Evolutionary conservation across 306 rosid species (phyloP).

Genomic region (Benincasa hispida): DNA sequence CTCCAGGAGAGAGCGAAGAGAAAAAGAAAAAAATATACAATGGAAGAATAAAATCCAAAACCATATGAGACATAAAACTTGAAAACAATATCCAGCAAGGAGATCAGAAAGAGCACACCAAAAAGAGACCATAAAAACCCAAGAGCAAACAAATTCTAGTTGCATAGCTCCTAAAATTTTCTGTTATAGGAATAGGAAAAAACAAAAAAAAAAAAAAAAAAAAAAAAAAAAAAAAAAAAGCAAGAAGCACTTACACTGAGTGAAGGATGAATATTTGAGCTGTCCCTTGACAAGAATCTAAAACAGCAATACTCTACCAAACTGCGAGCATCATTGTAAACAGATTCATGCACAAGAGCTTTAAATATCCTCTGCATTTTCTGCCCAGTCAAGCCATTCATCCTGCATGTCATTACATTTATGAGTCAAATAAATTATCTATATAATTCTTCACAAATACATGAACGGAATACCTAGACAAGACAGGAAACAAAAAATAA

Average conservation of each 20-base stretch:
- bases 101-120: too few relatives aligned
- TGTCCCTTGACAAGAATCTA: slow-evolving; percentile 85
- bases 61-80: too few relatives aligned
- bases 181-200: background rate
- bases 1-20: too few relatives aligned
- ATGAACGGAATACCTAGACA: slow-evolving; percentile 13
- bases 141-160: background rate
- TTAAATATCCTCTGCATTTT: slow-evolving; percentile 81
- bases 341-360: slow-evolving; percentile 71
- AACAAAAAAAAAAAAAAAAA: too few relatives aligned
- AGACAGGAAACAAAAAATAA: background rate
- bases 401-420: slow-evolving; percentile 67
- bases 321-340: slow-evolving; percentile 59
- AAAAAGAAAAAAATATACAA: too few relatives aligned
- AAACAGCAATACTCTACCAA: slow-evolving; percentile 97
- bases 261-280: slow-evolving; percentile 74
- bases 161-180: background rate
- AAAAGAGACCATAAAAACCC: background rate
- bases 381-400: slow-evolving; percentile 90
- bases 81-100: too few relatives aligned
- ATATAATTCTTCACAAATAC: slow-evolving; percentile 18
- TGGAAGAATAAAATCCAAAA: too few relatives aligned
- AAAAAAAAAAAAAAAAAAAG: background rate
- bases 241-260: slow-evolving; percentile 42
- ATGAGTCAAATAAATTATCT: slow-evolving; percentile 34